Percentiles rank a stretch among this genome's conserved stretches.
phyloP scores from a whole-genome alignment of 306 rosid species.

The Acmispon strigosus region DNA sequence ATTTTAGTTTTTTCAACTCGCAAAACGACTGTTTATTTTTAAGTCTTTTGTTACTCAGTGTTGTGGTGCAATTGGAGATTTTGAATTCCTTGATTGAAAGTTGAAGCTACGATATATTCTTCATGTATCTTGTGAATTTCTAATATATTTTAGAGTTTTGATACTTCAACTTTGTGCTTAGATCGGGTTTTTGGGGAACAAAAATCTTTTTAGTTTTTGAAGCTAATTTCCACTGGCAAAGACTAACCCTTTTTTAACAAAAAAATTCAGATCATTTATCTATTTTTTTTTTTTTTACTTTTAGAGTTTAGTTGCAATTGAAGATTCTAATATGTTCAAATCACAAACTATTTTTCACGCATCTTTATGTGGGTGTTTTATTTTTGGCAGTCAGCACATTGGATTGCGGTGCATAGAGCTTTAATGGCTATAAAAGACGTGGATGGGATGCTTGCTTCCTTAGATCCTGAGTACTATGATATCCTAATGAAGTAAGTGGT shows the following conservation, averaged over 20 bases:
- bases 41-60: not conserved
- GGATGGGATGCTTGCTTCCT: slow-evolving; percentile 85
- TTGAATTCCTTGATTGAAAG: not conserved
- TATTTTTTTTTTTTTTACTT: not conserved
- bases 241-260: too few species aligned
- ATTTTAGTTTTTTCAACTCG: not conserved
- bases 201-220: not conserved
- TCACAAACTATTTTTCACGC: not conserved
- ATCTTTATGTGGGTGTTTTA: not conserved
- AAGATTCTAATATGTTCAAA: not conserved
- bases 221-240: not conserved
- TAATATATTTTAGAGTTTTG: not conserved
- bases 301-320: not conserved
- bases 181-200: not conserved
- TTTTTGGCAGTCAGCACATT: slow-evolving; percentile 72
- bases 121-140: not conserved
- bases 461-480: slow-evolving; percentile 99
- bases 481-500: slow-evolving; percentile 83
- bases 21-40: not conserved
- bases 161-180: not conserved
- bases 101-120: not conserved
- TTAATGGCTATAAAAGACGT: slow-evolving; percentile 93
- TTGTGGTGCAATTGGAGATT: not conserved
- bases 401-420: slow-evolving; percentile 96
- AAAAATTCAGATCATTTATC: not conserved